These are phyloP conservation scores for Pseudofabraea citricarpa DNA, from an alignment of 2,329 filamentous ascomycete genomes.

Conservation along the genomic window DNA sequence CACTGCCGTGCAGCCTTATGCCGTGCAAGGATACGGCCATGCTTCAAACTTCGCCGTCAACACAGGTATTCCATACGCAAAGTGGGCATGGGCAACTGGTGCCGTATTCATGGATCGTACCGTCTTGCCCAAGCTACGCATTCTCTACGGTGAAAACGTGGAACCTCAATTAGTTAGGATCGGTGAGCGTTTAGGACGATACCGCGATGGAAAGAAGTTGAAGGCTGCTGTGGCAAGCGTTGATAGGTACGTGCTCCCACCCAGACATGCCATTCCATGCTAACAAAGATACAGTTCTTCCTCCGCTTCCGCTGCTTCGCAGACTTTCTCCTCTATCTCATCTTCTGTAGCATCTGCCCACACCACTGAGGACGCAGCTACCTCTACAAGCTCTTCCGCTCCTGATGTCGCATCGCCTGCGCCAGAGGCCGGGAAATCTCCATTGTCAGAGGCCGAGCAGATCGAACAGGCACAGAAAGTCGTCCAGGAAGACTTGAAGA, in stretches of 20 bases:
- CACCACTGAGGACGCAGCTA: slow-evolving; percentile 18
- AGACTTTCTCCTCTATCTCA: slow-evolving; percentile 21
- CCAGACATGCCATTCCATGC: background rate
- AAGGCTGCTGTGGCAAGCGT: slow-evolving; percentile 52
- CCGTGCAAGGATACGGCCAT: slow-evolving; percentile 60
- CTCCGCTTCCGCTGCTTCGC: slow-evolving; percentile 23
- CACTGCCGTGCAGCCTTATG: slow-evolving; percentile 68
- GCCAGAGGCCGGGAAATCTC: slow-evolving; percentile 23
- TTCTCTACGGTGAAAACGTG: slow-evolving; percentile 85
- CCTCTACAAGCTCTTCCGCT: slow-evolving; percentile 15
- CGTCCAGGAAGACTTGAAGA: slow-evolving; percentile 72
- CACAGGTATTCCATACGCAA: slow-evolving; percentile 67
- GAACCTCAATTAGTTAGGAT: slow-evolving; percentile 94
- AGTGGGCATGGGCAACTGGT: slow-evolving; percentile 65
- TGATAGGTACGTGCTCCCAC: slow-evolving; percentile 34
- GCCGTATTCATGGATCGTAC: slow-evolving; percentile 68
- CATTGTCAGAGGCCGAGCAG: slow-evolving; percentile 42
- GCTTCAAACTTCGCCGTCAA: slow-evolving; percentile 63
- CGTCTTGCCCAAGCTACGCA: slow-evolving; percentile 75
- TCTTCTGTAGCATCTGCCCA: slow-evolving; percentile 19
- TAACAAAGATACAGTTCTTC: slow-evolving; percentile 19
- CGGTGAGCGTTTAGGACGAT: slow-evolving; percentile 78
- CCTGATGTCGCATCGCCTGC: slow-evolving; percentile 8
- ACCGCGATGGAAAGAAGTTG: slow-evolving; percentile 57
- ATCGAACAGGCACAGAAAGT: slow-evolving; percentile 57